Evolutionary conservation across 148 eudicot species (phyloP), one percentile per base, ranked within the genome.

Genomic region (Talinum fruticosum): DNA sequence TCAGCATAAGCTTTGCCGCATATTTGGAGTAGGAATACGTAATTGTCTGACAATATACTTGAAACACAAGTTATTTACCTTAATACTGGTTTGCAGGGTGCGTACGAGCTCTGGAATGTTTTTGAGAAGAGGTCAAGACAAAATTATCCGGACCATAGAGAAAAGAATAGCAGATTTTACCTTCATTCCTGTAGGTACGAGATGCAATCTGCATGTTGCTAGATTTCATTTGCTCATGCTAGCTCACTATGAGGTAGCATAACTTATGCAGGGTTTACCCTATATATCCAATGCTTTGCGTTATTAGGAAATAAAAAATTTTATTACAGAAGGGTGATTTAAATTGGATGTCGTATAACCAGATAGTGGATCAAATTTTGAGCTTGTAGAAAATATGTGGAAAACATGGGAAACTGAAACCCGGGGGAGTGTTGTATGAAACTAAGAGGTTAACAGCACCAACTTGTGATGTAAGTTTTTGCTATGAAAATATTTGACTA

Each of bases 91-190:
- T 18, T 86, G 75, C 87, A 92, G 98, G 88, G 98, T 90, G 73
- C 96, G 96, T n/a, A 94, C 98, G n/a, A 92, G 97, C 83, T 95
- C 96, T 75, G 97, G 97, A 81, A 94, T 82, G 87, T 90, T 94
- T 87, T 79, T 92, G 75, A 88, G 78, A 79, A 92, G 97, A 84
- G 98, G 95, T 10, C 80, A 82, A 62, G 98, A 94, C 81, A 89
- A 94, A 79, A 79, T 87, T 36, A 90, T 91, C 65, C 76, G 83
- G 79, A 73, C 79, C 75, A 93, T 90, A 80, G 98, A 94, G 86
- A 92, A 92, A 84, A 87, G 97, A 78, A 85, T 92, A 74, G 95
- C 97, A 71, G 95, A 94, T 80, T 90, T 86, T 83, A 84, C 88
- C 65, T 94, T 94, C 84, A 90, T 94, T 77, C 98, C 98, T 82